Percentiles rank a stretch among this genome's conserved stretches.
Evolutionary conservation across 2,329 filamentous ascomycete species (phyloP).

Genomic region (Trichoderma gracile): DNA sequence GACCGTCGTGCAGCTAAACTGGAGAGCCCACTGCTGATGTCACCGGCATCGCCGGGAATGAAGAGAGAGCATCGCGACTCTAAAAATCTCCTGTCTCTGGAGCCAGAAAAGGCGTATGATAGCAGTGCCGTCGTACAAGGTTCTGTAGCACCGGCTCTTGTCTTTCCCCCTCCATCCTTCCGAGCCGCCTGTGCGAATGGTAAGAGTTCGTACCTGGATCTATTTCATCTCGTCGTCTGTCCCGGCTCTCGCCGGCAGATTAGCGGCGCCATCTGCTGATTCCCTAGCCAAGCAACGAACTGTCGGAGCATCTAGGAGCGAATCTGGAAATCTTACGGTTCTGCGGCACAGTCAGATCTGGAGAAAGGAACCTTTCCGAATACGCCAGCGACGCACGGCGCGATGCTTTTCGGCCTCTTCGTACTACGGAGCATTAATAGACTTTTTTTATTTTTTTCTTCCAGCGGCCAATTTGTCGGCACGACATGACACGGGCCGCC

Average conservation of each 20-base stretch:
- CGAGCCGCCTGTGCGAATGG: not conserved
- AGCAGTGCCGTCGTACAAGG: not conserved
- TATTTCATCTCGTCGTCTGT: not conserved
- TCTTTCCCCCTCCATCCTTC: not conserved
- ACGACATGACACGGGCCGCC: slow-evolving; percentile 15
- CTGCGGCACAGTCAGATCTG: slow-evolving; percentile 18
- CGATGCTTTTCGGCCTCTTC: not conserved
- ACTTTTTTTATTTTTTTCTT: no score
- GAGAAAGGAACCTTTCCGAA: not conserved
- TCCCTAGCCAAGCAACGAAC: not conserved
- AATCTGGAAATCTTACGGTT: not conserved
- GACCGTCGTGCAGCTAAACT: not conserved
- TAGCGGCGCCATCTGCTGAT: slow-evolving; percentile 14
- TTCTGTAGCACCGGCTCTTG: slow-evolving; percentile 8
- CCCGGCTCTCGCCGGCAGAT: slow-evolving; percentile 12
- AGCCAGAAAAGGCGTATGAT: not conserved
- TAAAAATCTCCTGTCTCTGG: not conserved
- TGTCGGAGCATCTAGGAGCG: not conserved
- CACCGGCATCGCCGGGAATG: slow-evolving; percentile 21
- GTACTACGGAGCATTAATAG: slow-evolving; percentile 1
- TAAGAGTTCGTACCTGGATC: slow-evolving; percentile 12
- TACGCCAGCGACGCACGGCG: slow-evolving; percentile 1
- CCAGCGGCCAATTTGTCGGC: not conserved
- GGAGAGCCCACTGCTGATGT: slow-evolving; percentile 12
- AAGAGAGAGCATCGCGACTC: not conserved